These are phyloP conservation scores for Sisymbrium irio DNA, from an alignment of 345 rosid genomes.

Conservation along the genomic window DNA sequence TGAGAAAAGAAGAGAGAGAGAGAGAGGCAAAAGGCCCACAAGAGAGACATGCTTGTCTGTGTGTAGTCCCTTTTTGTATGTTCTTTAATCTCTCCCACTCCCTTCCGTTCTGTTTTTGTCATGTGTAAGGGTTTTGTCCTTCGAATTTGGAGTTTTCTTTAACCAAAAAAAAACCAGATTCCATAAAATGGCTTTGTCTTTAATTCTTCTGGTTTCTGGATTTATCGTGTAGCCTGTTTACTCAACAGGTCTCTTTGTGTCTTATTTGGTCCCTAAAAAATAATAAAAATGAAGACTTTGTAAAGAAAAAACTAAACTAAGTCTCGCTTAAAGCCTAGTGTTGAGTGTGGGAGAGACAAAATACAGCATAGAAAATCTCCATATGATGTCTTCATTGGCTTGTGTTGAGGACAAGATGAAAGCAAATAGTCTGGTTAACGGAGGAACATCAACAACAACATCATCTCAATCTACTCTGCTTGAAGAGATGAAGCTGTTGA, in stretches of 20 bases:
- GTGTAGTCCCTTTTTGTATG: slow-evolving; percentile 39
- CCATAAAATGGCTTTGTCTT: slow-evolving; percentile 38
- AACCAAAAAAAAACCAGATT: slow-evolving; percentile 28
- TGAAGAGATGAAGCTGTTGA: slow-evolving; percentile 90
- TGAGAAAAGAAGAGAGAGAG: slow-evolving; percentile 29
- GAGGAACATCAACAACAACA: slow-evolving; percentile 26
- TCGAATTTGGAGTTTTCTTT: slow-evolving; percentile 46
- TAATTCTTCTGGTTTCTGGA: slow-evolving; percentile 33
- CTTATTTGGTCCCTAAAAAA: not conserved
- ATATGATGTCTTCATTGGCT: slow-evolving; percentile 46
- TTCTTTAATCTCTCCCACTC: slow-evolving; percentile 33
- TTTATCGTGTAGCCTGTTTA: slow-evolving; percentile 19
- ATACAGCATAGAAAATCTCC: slow-evolving; percentile 6
- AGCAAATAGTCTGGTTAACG: slow-evolving; percentile 40
- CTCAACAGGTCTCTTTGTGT: slow-evolving; percentile 21
- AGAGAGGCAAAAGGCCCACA: slow-evolving; percentile 43
- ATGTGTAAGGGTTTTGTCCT: slow-evolving; percentile 54
- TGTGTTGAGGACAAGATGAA: slow-evolving; percentile 67
- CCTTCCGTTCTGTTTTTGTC: slow-evolving; percentile 26
- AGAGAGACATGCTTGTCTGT: slow-evolving; percentile 43
- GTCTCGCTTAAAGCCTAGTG: slow-evolving; percentile 10
- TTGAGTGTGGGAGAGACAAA: slow-evolving; percentile 20
- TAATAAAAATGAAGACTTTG: slow-evolving; percentile 3
- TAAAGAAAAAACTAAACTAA: slow-evolving; percentile 1
- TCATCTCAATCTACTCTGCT: slow-evolving; percentile 45